Evolutionary conservation across 176 grass and related monocot genomes (phyloP), one percentile per base, ranked within the genome.

Genomic region (Musa beccarii): DNA sequence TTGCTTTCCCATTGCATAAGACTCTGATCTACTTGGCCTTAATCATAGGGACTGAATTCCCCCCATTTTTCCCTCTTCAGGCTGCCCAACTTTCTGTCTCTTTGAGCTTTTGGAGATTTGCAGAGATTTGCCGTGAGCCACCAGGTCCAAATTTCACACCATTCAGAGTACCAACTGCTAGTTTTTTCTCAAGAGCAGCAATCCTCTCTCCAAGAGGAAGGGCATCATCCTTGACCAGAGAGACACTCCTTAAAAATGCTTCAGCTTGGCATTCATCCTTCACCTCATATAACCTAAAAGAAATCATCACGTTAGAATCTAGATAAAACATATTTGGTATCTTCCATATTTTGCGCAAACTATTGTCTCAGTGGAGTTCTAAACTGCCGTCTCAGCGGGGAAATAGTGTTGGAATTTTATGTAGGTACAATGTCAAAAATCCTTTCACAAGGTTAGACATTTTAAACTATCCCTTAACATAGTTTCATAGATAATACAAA

Each of bases 211-310:
- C 86, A 21, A 93, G 78, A 14, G 86, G 82, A 43, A 87, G 75
- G 54, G 78, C 68, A 23, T 93, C 94, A 80, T 89, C 84, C 2
- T 82, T 80, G 51, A 80, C 86, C 59, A 98, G 86, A 54, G 90
- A 98, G 20, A 49, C 64, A 3, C 79, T 86, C 17, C 79, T 85
- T 80, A 84, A 76, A 76, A 93, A 98, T 57, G 95, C 95, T 63
- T 98, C 90, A 0, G 95, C 90, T 22, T 91, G 90, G 9, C 84
- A 85, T 29, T 89, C 90, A 81, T 93, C 95, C 78, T 93, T 93
- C 52, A 93, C 76, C 85, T 98, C 94, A 17, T 91, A 98, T 53
- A 93, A 81, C 84, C 93, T 93, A 85, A 72, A 43, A 6, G 66
- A 51, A 73, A 52, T 52, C 23, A 56, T 15, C 5, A 34, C 3